Evolutionary conservation across 176 grass and related monocot species (phyloP), one percentile per base, ranked within the genome.

Genomic region (Oryza australiensis): DNA sequence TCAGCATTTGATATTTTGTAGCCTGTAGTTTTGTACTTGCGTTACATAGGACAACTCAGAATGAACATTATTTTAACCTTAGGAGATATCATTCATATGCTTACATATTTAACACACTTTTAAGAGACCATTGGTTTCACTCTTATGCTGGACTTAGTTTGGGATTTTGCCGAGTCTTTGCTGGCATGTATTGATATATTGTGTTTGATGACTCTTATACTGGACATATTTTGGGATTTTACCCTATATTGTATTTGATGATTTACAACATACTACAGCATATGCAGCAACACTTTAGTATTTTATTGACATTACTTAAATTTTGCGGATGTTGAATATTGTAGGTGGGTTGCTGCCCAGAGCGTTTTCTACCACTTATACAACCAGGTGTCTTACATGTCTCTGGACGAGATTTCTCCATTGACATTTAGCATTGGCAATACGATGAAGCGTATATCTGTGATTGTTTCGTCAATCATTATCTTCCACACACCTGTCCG

Each of bases 331-430:
- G 12, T 78, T 86, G 18, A 62, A 84, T 84, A 63, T 48, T 82
- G 53, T 77, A 97, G 94, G 94, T 97, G 94, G 94, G 45, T 92
- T 83, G 94, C 55, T 80, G 94, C 94, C 33, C 94, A 97, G 62
- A 97, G 94, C 3, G 86, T 97, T 32, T 94, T 97, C 84, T 97
- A 97, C 84, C 94, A 94, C 86, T 79, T 94, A 40, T 97, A 97
- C 83, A 97, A 97, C 77, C 94, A 97, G 72, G 94, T 97, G 24
- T 97, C 94, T 1, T 97, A 97, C 86, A 97, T 97, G 92, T 94
- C 92, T 35, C 83, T 97, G 28, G 92, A 97, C 1, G 49, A 97
- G 77, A 97, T 97, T 69, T 97, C 90, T 62, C 94, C 94, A 33
- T 85, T 97, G 90, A 97, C 92, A 0, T 97, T 97, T 76, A 97